These are phyloP conservation scores for Saxispiralis lemnorum DNA, from an alignment of 495 filamentous ascomycete genomes.

Conservation along the genomic window DNA sequence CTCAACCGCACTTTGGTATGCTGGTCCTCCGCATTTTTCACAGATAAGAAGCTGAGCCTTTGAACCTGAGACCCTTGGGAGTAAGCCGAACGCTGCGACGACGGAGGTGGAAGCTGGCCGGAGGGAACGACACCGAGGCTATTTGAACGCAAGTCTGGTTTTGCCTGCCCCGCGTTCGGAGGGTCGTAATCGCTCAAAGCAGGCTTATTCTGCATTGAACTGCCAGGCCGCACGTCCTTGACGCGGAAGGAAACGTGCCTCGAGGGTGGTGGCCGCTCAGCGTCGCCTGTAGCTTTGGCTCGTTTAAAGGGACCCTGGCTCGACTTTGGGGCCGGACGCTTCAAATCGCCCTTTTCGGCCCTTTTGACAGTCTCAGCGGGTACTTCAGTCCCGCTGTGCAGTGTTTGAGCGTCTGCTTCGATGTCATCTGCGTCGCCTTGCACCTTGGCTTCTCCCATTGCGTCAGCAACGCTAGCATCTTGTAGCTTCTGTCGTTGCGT, in stretches of 20 bases:
- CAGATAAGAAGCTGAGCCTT: slow-evolving; percentile 50
- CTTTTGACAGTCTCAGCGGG: slow-evolving; percentile 1
- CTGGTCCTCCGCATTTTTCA: slow-evolving; percentile 59
- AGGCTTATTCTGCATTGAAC: neutral
- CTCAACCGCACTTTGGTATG: slow-evolving; percentile 49
- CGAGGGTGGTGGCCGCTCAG: neutral
- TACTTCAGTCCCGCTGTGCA: slow-evolving; percentile 1
- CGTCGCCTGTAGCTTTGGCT: neutral
- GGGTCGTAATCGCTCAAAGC: neutral
- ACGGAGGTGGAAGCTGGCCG: slow-evolving; percentile 2
- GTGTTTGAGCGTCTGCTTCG: neutral
- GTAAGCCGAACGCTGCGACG: slow-evolving; percentile 13
- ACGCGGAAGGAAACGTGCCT: slow-evolving; percentile 7
- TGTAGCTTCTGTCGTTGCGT: slow-evolving; percentile 11
- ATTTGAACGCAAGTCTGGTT: neutral
- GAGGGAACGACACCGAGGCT: neutral
- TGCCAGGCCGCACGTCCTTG: slow-evolving; percentile 1
- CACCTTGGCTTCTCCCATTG: slow-evolving; percentile 7
- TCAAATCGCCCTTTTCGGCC: slow-evolving; percentile 3
- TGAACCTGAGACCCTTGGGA: slow-evolving; percentile 20
- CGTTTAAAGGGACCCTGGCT: slow-evolving; percentile 10
- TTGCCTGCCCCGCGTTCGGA: neutral
- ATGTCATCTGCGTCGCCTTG: slow-evolving; percentile 2
- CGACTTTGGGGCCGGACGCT: neutral
- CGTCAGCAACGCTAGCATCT: slow-evolving; percentile 2